These are phyloP conservation scores for Citrus trifoliata DNA, from an alignment of 345 rosid species.

Conservation along the genomic window DNA sequence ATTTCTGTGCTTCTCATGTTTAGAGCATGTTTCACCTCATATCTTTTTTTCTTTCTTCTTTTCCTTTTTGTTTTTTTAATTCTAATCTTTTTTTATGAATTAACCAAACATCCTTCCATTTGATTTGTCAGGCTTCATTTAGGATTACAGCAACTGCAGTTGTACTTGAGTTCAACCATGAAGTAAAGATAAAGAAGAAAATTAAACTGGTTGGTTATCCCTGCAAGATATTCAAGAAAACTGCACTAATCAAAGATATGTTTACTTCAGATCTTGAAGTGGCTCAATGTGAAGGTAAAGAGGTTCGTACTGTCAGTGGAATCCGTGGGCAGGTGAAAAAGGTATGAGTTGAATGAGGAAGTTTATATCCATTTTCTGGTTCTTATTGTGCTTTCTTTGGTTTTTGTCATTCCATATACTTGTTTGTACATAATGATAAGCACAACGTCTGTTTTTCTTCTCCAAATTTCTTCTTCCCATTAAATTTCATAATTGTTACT, in stretches of 20 bases:
- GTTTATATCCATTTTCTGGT: background rate
- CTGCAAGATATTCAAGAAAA: conserved; percentile 83
- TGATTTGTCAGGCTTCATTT: conserved; percentile 60
- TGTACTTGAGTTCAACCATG: conserved; percentile 82
- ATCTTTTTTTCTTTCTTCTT: background rate
- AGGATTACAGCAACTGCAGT: conserved; percentile 81
- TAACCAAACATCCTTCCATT: conserved; percentile 19
- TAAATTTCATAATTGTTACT: background rate
- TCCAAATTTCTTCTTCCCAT: background rate
- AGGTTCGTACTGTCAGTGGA: conserved; percentile 86
- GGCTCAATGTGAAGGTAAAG: conserved; percentile 84
- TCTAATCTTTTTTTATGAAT: background rate
- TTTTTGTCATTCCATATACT: background rate
- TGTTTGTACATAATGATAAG: background rate
- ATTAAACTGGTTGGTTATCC: conserved; percentile 87
- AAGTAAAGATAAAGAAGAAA: conserved; percentile 71
- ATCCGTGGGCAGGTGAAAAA: conserved; percentile 91
- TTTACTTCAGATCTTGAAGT: conserved; percentile 95
- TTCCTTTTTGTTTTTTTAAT: background rate
- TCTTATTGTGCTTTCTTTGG: background rate
- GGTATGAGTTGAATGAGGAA: conserved; percentile 33
- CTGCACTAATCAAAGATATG: conserved; percentile 87
- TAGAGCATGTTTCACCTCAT: background rate
- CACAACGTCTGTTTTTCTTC: background rate
- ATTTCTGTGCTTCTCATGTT: conserved; percentile 1